Base-by-base conservation (phyloP, 2,329 filamentous ascomycete genomes). In the Beauveria caledonica region DNA sequence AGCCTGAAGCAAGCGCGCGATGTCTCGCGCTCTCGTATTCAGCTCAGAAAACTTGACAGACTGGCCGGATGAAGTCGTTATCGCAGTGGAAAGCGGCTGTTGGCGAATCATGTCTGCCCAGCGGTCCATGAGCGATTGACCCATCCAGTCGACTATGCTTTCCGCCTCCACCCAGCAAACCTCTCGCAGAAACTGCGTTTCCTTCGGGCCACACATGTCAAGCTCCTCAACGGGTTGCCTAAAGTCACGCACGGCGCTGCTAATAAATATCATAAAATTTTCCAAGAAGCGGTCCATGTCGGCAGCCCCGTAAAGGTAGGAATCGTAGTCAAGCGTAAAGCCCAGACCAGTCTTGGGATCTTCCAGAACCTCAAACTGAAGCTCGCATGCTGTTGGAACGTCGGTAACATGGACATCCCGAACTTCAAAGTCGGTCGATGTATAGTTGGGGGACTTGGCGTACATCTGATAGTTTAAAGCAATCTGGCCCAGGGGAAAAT, bases 221-320 rank as follows among this genome's bases (percentile, higher is more conserved):
- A 56, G 42, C n/a, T 56, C 42, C 15, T 56, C 53, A 9, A 56
- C 40, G 7, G 53, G 53, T 27, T 56, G 53, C 27, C 53, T 15
- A 10, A 56, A 56, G 36, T 56, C 53, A 7, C 53, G 53, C 42
- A 56, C 53, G 13, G 53, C 53, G 19, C 42, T 48, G 6, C 42
- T 27, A 13, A 56, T 56, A 13, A 56, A 56, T 6, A 25, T 48
- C 40, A 56, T 56, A 11, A 56, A 56, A 19, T 56, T 56, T 17
- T 56, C 53, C 53, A 56, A 39, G 4, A 56, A 56, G n/a, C 53
- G 53, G 19, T 56, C 25, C 53, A 56, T 56, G 1, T 56, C 53
- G 5, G 40, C 19, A 7, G 25, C 27, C 9, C 53, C 53, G 19
- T 56, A 56, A 3, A 56, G 53, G 13, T 56, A 39, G 6, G 53